Base-by-base conservation (phyloP, 371 early-diverging fungal species). In the Choanephora cucurbitarum region DNA sequence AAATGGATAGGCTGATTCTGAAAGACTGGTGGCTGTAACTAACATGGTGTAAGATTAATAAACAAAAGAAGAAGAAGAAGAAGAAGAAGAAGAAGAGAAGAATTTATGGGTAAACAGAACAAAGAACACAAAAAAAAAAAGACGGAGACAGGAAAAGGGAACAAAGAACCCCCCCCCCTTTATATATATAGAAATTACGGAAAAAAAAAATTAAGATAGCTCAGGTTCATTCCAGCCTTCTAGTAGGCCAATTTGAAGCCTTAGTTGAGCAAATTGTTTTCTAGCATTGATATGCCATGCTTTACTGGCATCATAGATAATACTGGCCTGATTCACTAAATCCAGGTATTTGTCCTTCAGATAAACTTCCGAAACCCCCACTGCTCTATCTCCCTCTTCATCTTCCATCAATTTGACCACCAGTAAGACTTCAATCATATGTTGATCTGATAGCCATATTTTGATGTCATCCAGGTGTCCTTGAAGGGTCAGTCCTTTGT, bases 271-370 rank as follows among this genome's bases (percentile, higher is more conserved):
- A 52, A 60, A 65, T 40, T 56, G 52, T 18, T 58, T 65, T 14
- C 39, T 18, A 15, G 46, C n/a, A 33, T 65, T 65, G 11, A 56
- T 59, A 44, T 65, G 53, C 65, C 65, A 65, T 39, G 23, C 48
- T 44, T 46, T 52, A 7, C 55, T 37, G 8, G 13, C 15, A 24
- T 60, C 65, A 56, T 54, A 65, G 1, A 65, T 42, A 1, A 65
- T 48, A 15, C 32, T 48, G 0, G 60, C 46, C 44, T 59, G 51
- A 15, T 55, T 34, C 6, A 40, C 11, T 0, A 60, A 21, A 2
- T 44, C 60, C 11, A 56, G 4, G 18, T 45, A 52, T 48, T 44
- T 18, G 6, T 51, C 60, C 14, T 50, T 60, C 11, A 65, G 10
- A 41, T 52, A 60, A 0, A 65, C 33, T 11, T 65, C 57, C 3